These are phyloP conservation scores for Alliaria petiolata DNA, from an alignment of 345 rosid species.

Conservation along the genomic window DNA sequence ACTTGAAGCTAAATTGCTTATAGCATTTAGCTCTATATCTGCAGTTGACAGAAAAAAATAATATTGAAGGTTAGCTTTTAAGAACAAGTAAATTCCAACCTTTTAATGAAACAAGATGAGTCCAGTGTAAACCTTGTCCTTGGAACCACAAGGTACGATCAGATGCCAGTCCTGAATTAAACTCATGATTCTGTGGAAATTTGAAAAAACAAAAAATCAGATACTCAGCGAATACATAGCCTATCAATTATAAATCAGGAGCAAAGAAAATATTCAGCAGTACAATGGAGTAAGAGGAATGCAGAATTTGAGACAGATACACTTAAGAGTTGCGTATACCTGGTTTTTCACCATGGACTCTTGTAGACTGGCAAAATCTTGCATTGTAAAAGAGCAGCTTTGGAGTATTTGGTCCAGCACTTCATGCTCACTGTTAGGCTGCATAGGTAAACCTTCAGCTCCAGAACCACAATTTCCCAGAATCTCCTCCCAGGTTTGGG, in stretches of 20 bases:
- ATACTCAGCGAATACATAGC: neutral
- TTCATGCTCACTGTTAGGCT: slow-evolving; percentile 45
- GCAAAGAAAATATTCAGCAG: neutral
- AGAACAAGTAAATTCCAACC: neutral
- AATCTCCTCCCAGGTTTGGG: slow-evolving; percentile 64
- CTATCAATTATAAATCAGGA: neutral
- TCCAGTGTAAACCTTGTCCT: slow-evolving; percentile 37
- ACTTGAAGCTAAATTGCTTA: slow-evolving; percentile 32
- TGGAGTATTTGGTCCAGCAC: slow-evolving; percentile 42
- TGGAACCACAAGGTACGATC: slow-evolving; percentile 34
- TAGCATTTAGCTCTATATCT: slow-evolving; percentile 38
- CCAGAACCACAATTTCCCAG: slow-evolving; percentile 44
- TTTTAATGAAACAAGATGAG: slow-evolving; percentile 2
- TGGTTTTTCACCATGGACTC: slow-evolving; percentile 46
- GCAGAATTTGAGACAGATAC: neutral
- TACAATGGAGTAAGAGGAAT: neutral
- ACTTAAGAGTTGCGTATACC: slow-evolving; percentile 38
- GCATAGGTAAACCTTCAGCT: slow-evolving; percentile 41
- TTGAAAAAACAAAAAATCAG: neutral
- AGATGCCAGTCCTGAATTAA: slow-evolving; percentile 36
- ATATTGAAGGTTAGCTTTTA: slow-evolving; percentile 15
- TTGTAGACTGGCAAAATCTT: slow-evolving; percentile 46
- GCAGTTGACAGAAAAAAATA: slow-evolving; percentile 27
- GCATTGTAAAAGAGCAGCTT: slow-evolving; percentile 36
- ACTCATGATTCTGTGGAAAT: slow-evolving; percentile 36